These are phyloP conservation scores for Musa acuminata DNA, from an alignment of 176 grass and related monocot species.

Conservation along the genomic window DNA sequence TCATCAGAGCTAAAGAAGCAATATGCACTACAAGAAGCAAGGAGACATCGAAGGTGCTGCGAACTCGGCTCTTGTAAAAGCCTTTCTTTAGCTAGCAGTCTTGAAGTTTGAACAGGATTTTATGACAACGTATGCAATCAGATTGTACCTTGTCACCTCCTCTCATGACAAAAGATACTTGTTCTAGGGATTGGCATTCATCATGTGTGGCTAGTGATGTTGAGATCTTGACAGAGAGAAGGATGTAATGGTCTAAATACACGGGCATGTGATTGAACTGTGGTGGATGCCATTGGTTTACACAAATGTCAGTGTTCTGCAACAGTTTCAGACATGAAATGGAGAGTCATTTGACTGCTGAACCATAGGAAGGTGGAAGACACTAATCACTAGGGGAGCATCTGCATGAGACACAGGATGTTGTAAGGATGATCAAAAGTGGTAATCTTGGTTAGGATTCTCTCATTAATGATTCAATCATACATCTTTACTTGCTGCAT, in stretches of 20 bases:
- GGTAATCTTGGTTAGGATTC: not conserved
- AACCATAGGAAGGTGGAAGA: not conserved
- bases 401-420: not conserved
- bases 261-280: conserved; percentile 14
- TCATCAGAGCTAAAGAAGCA: too few species aligned
- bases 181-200: not conserved
- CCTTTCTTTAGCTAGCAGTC: not conserved
- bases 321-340: not conserved
- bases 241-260: not conserved
- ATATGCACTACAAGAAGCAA: too few species aligned
- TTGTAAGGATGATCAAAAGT: not conserved
- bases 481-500: too few species aligned
- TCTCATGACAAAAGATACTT: not conserved
- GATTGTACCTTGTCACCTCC: not conserved
- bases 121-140: not conserved
- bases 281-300: conserved; percentile 7
- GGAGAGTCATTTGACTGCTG: not conserved
- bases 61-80: too few species aligned
- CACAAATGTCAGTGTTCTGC: conserved; percentile 9
- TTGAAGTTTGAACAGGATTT: not conserved
- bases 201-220: not conserved
- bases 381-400: not conserved
- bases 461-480: too few species aligned
- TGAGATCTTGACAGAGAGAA: not conserved
- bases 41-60: too few species aligned